Evolutionary conservation across 2,329 filamentous ascomycete species (phyloP), one percentile per base, ranked within the genome.

Genomic region (Elsinoe necatrix): DNA sequence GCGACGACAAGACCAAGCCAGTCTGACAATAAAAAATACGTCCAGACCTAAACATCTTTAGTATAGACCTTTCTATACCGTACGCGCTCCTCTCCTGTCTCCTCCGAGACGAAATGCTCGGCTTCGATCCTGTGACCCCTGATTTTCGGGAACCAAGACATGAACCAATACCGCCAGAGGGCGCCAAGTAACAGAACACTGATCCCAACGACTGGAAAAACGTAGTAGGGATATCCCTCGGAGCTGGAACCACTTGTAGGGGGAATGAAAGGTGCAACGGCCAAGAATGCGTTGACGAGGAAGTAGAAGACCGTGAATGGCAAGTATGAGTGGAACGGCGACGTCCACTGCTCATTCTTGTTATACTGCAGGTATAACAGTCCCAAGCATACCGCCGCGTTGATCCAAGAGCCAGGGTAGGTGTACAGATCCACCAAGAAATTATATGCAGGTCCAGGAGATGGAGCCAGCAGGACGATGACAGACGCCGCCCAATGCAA

Each of bases 391-490:
- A 55, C 52, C 2, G 39, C 35, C 1, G 35, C 52, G n/a, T 55
- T 45, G 21, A 55, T 43, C 35, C 35, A 42, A n/a, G 52, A 42
- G 2, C 52, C 52, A 9, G 52, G 52, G 18, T 55, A 55, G 5
- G 52, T 55, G 25, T 55, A 55, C 3, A 73, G 68, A 62, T 79
- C 79, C 66, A 80, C 71, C 41, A 78, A 63, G 63, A 84, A 84
- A 70, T 82, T 83, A 69, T 84, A 85, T 0, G 82, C 82, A 67
- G 85, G 82, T 34, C 82, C 84, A 1, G 83, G 81, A 1, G 84
- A 84, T 34, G 84, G 82, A 0, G 81, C 83, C 1, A 86, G 71
- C 68, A 87, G 84, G 64, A 84, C 82, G 57, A 85, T 78, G 47
- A 83, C 77, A 0, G 78, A 84, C 11, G 84, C 80, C 29, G 80